Conservation (phyloP, 2,329 filamentous ascomycete species). For the Amauroascus verrucosus region DNA sequence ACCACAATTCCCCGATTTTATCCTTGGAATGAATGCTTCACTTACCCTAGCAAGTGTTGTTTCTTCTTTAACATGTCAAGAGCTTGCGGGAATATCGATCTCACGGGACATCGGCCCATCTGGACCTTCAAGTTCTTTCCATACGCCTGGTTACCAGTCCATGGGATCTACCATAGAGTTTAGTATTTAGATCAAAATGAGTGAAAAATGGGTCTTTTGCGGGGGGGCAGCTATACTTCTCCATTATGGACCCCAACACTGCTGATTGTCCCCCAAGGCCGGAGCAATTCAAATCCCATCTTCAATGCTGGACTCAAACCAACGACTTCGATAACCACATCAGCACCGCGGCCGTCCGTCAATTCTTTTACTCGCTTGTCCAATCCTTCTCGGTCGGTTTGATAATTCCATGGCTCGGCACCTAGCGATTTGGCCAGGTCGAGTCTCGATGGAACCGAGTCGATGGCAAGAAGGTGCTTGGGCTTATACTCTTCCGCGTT, state of each 20-base stretch:
- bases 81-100: conserved; percentile 57
- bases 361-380: conserved; percentile 59
- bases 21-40: conserved; percentile 8
- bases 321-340: conserved; percentile 73
- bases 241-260: conserved; percentile 68
- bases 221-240: conserved; percentile 47
- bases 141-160: conserved; percentile 53
- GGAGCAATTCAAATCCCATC: conserved; percentile 59
- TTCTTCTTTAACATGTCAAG: conserved; percentile 55
- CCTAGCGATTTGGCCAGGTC: conserved; percentile 63
- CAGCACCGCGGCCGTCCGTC: conserved; percentile 71
- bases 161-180: conserved; percentile 47
- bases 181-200: conserved; percentile 1
- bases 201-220: too few species aligned
- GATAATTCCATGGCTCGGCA: conserved; percentile 74
- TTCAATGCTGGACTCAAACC: conserved; percentile 58
- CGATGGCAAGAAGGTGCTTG: conserved; percentile 66
- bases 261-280: conserved; percentile 63
- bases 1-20: not conserved
- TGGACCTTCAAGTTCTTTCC: conserved; percentile 62
- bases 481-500: conserved; percentile 67
- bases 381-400: conserved; percentile 54
- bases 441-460: conserved; percentile 64
- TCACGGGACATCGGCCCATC: conserved; percentile 68
- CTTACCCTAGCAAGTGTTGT: conserved; percentile 56